Conservation (phyloP, 345 rosid genomes). For the Eucalyptus sp. region DNA sequence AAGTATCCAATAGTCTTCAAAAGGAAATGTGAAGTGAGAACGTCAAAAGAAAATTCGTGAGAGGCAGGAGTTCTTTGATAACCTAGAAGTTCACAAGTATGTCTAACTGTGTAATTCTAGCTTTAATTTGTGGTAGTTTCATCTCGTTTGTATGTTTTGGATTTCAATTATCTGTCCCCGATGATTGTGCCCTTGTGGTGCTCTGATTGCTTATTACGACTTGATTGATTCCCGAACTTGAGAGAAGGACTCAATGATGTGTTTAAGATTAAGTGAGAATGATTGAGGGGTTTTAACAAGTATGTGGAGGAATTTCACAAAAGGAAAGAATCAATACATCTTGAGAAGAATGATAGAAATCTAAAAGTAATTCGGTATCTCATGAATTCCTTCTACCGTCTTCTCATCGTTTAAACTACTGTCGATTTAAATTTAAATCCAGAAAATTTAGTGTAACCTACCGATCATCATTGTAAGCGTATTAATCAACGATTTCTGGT, state of each 20-base stretch:
- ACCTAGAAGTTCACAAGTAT: constrained; percentile 85
- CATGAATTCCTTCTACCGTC: no score
- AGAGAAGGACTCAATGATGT: constrained; percentile 78
- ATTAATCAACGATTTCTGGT: no score
- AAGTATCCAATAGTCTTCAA: background rate
- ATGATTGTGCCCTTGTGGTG: background rate
- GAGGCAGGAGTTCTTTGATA: constrained; percentile 78
- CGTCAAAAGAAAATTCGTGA: constrained; percentile 83
- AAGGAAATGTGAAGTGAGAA: background rate
- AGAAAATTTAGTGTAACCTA: no score
- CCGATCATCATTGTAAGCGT: no score
- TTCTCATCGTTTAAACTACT: no score
- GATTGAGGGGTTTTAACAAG: constrained; percentile 78
- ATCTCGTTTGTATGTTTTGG: background rate
- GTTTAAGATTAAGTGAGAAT: constrained; percentile 69
- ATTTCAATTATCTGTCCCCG: background rate
- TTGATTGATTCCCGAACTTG: constrained; percentile 6
- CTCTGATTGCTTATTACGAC: background rate
- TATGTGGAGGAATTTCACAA: constrained; percentile 84
- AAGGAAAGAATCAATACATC: constrained; percentile 75
- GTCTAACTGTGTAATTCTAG: background rate
- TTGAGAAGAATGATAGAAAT: constrained; percentile 74
- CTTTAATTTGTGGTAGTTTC: background rate
- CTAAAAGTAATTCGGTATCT: no score
- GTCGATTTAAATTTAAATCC: no score